Conservation (phyloP, 441 rosid species). For the Erysimum cheiri region DNA sequence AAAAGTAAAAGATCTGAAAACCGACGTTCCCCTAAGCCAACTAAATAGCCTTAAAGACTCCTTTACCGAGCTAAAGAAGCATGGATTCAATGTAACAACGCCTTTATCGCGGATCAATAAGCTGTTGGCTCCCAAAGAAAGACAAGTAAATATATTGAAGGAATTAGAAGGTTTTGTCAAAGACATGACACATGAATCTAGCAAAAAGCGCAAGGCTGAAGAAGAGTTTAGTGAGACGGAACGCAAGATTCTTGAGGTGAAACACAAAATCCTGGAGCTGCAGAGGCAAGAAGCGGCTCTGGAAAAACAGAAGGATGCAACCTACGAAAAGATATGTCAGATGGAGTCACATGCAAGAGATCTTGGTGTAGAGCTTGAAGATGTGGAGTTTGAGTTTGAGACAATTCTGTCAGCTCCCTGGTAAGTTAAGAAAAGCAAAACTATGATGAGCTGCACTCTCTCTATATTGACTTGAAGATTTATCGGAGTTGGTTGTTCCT, state of each 20-base stretch:
- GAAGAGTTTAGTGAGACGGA: slow-evolving; percentile 43
- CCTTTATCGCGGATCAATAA: slow-evolving; percentile 47
- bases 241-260: slow-evolving; percentile 50
- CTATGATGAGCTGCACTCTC: no score
- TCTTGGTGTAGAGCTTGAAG: neutral
- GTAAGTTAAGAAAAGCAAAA: neutral
- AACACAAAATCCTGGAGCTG: neutral
- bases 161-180: slow-evolving; percentile 33
- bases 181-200: neutral
- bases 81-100: slow-evolving; percentile 59
- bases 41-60: slow-evolving; percentile 56
- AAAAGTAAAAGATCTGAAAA: slow-evolving; percentile 51
- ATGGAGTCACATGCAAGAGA: neutral
- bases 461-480: no score
- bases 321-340: neutral
- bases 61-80: slow-evolving; percentile 57
- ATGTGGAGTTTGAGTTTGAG: slow-evolving; percentile 7
- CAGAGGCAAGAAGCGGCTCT: slow-evolving; percentile 36
- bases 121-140: slow-evolving; percentile 51
- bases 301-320: neutral
- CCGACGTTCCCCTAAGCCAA: slow-evolving; percentile 45
- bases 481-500: no score
- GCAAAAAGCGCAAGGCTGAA: slow-evolving; percentile 23
- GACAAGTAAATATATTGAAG: slow-evolving; percentile 39
- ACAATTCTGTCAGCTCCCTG: neutral